Evolutionary conservation across 2,329 filamentous ascomycete genomes (phyloP).

Genomic region (Cladosporium sphaerospermum): DNA sequence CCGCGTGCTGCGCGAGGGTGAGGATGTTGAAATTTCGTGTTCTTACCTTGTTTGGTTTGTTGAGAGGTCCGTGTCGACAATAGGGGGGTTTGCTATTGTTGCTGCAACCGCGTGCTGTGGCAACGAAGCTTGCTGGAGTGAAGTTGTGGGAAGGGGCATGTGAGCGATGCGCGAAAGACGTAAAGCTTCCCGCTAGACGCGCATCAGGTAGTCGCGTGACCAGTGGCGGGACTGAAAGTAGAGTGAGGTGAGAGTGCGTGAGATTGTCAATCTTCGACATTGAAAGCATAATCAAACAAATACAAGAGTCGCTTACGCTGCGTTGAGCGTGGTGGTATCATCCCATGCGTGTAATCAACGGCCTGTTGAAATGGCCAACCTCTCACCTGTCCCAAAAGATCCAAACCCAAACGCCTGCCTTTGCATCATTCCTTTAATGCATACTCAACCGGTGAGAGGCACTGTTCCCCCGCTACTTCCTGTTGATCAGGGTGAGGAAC

Average conservation of each 20-base stretch:
- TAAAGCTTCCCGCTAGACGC: too few species aligned
- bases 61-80: slow-evolving; percentile 8
- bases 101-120: neutral
- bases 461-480: slow-evolving; percentile 13
- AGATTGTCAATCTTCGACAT: too few species aligned
- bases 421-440: neutral
- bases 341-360: slow-evolving; percentile 16
- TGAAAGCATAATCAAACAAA: neutral
- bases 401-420: slow-evolving; percentile 1
- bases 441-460: neutral
- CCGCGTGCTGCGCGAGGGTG: neutral
- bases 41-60: neutral
- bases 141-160: neutral
- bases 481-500: slow-evolving; percentile 67
- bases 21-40: neutral
- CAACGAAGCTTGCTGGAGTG: neutral
- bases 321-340: slow-evolving; percentile 31
- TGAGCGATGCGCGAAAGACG: too few species aligned
- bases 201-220: too few species aligned
- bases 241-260: too few species aligned
- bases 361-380: slow-evolving; percentile 28
- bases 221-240: too few species aligned
- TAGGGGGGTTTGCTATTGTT: slow-evolving; percentile 14
- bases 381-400: slow-evolving; percentile 1
- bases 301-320: slow-evolving; percentile 24